A percentile compares a stretch with the other conserved stretches of the same genome.
phyloP scores from a whole-genome alignment of 805 yeast species.

The Myxozyma neotropica region DNA sequence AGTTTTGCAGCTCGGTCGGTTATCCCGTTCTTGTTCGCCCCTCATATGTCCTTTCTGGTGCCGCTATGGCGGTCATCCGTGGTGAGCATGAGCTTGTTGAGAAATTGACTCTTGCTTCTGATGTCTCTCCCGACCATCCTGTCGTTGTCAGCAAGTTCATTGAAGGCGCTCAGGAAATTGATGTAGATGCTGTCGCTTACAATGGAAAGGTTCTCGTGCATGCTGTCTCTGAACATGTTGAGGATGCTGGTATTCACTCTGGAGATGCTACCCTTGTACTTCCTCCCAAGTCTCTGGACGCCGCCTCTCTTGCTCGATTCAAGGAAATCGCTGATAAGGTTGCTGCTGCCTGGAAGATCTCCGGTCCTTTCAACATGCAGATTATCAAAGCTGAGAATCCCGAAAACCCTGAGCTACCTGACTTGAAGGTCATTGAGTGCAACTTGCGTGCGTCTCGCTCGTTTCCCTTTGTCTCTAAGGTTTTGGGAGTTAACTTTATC shows the following conservation, averaged over 20 bases:
- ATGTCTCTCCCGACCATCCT: slow-evolving; percentile 94
- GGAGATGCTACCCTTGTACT: slow-evolving; percentile 96
- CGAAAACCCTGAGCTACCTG: slow-evolving; percentile 58
- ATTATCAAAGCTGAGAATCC: slow-evolving; percentile 76
- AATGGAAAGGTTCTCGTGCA: slow-evolving; percentile 88
- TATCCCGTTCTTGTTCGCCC: slow-evolving; percentile 98
- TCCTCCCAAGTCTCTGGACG: slow-evolving; percentile 83
- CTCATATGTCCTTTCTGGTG: slow-evolving; percentile 95
- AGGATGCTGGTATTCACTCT: slow-evolving; percentile 97
- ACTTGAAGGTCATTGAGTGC: slow-evolving; percentile 95
- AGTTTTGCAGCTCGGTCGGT: slow-evolving; percentile 81
- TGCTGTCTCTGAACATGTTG: slow-evolving; percentile 96
- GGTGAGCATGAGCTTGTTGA: slow-evolving; percentile 75
- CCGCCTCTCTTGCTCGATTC: slow-evolving; percentile 66
- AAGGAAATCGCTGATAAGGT: slow-evolving; percentile 91
- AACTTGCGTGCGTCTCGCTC: slow-evolving; percentile 98
- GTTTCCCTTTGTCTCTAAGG: slow-evolving; percentile 98
- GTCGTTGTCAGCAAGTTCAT: slow-evolving; percentile 96
- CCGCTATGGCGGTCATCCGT: slow-evolving; percentile 95
- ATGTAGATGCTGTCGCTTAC: slow-evolving; percentile 93
- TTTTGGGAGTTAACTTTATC: slow-evolving; percentile 89
- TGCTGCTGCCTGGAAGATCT: slow-evolving; percentile 90
- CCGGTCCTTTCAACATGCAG: slow-evolving; percentile 99
- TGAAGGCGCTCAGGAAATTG: slow-evolving; percentile 95
- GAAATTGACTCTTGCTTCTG: slow-evolving; percentile 83